Evolutionary conservation across 2,329 filamentous ascomycete species (phyloP).

Genomic region (Kalaharituber pfeilii): DNA sequence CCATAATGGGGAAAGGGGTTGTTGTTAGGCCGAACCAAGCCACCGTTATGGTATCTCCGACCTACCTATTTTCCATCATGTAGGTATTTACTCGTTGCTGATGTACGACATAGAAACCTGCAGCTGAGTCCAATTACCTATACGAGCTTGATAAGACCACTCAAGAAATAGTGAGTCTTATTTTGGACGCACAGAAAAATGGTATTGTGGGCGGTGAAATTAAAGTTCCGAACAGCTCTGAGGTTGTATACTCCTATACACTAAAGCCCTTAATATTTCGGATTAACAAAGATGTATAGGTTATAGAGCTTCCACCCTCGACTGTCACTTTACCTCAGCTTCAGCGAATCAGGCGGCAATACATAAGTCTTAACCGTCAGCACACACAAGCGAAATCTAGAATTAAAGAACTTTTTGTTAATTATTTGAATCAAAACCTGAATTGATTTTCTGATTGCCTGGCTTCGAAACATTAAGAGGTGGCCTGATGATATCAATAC

Average conservation of each 20-base stretch:
- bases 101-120: slow-evolving; percentile 35
- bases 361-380: slow-evolving; percentile 56
- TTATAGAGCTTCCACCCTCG: slow-evolving; percentile 47
- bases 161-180: slow-evolving; percentile 53
- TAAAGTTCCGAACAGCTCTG: slow-evolving; percentile 43
- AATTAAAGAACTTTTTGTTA: slow-evolving; percentile 46
- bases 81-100: no score
- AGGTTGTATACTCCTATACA: slow-evolving; percentile 40
- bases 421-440: slow-evolving; percentile 51
- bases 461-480: no score
- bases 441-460: no score
- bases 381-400: slow-evolving; percentile 40
- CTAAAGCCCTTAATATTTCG: slow-evolving; percentile 5
- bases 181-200: slow-evolving; percentile 35
- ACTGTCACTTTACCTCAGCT: slow-evolving; percentile 55
- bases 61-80: background rate
- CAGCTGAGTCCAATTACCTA: slow-evolving; percentile 50
- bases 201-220: slow-evolving; percentile 35
- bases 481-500: no score
- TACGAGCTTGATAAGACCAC: slow-evolving; percentile 66
- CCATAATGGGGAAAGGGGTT: slow-evolving; percentile 41
- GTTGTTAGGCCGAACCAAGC: slow-evolving; percentile 59
- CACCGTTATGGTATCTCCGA: slow-evolving; percentile 40
- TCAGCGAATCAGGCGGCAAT: slow-evolving; percentile 60
- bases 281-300: slow-evolving; percentile 32